These are phyloP conservation scores for Malassezia brasiliensis DNA, from an alignment of 1,284 basidiomycete species.

Conservation along the genomic window DNA sequence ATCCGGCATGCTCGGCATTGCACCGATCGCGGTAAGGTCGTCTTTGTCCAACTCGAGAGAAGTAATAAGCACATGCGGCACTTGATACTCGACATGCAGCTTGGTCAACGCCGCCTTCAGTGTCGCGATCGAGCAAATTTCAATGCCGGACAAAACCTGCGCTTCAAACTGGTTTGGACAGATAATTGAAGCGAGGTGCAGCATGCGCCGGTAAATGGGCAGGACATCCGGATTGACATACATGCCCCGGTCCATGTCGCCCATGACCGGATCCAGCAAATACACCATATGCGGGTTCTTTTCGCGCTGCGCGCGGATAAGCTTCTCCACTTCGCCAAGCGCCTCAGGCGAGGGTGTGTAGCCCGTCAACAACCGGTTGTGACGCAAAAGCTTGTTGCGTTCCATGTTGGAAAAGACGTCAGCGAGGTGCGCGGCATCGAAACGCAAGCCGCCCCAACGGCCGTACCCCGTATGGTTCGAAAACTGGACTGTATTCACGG, in stretches of 20 bases:
- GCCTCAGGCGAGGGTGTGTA: slow-evolving; percentile 81
- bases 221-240: slow-evolving; percentile 83
- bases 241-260: slow-evolving; percentile 52
- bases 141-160: slow-evolving; percentile 54
- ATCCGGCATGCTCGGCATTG: slow-evolving; percentile 17
- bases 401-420: slow-evolving; percentile 45
- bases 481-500: slow-evolving; percentile 76
- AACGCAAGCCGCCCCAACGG: slow-evolving; percentile 49
- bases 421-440: slow-evolving; percentile 48
- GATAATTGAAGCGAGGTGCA: slow-evolving; percentile 74
- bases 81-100: slow-evolving; percentile 64
- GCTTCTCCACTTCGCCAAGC: slow-evolving; percentile 59
- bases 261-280: slow-evolving; percentile 64
- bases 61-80: slow-evolving; percentile 82
- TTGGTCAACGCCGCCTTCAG: slow-evolving; percentile 62
- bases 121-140: slow-evolving; percentile 60
- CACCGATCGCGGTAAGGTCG: slow-evolving; percentile 29
- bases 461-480: slow-evolving; percentile 73
- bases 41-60: slow-evolving; percentile 56
- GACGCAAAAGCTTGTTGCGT: slow-evolving; percentile 32
- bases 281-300: slow-evolving; percentile 62
- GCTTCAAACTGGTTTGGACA: slow-evolving; percentile 98
- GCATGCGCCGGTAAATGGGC: slow-evolving; percentile 71
- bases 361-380: slow-evolving; percentile 52
- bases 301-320: slow-evolving; percentile 59